These are phyloP conservation scores for Brassica juncea DNA, from an alignment of 345 rosid species.

Conservation along the genomic window DNA sequence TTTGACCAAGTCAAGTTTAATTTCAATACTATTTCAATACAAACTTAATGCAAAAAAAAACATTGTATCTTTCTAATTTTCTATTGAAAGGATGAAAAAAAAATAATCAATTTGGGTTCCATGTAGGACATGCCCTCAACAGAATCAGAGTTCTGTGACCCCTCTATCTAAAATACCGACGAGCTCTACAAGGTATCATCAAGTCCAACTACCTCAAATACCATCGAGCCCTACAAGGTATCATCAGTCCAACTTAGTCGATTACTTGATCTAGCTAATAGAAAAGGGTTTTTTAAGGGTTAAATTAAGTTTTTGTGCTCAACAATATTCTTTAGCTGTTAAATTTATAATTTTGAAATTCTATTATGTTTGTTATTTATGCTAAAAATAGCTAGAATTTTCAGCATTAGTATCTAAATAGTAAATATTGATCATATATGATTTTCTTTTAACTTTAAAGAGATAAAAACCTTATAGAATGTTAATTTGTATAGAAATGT, in stretches of 20 bases:
- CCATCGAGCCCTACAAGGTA: not conserved
- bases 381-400: not conserved
- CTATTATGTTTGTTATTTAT: too few species aligned
- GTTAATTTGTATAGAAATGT: not conserved
- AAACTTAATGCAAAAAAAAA: not conserved
- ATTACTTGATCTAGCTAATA: not conserved
- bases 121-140: not conserved
- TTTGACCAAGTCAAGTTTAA: not conserved
- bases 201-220: not conserved
- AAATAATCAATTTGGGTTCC: not conserved
- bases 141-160: not conserved
- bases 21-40: not conserved
- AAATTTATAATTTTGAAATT: too few species aligned
- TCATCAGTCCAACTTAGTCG: not conserved
- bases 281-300: not conserved
- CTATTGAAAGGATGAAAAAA: not conserved
- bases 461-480: not conserved
- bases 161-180: not conserved
- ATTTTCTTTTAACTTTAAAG: not conserved
- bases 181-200: constrained; percentile 1
- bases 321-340: too few species aligned
- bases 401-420: not conserved
- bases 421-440: not conserved
- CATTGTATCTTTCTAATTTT: not conserved
- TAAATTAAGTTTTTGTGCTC: not conserved